Percentiles rank a stretch among this genome's conserved stretches.
Conservation (phyloP, 352 stramenopile genomes). For the Phytopythium oedochilum region DNA sequence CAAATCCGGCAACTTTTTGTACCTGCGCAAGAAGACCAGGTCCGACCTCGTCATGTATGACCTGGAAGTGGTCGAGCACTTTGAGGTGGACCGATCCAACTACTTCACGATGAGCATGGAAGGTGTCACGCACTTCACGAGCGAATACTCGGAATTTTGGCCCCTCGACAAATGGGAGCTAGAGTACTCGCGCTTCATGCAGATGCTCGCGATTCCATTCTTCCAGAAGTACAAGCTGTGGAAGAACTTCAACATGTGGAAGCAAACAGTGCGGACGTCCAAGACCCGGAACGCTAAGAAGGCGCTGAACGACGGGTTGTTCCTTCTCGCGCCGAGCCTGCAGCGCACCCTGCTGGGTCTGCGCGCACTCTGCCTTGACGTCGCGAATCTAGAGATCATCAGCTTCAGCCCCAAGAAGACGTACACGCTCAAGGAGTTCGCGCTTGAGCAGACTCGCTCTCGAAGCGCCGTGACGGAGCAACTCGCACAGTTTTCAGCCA, state of each 20-base stretch:
- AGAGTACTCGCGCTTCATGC: conserved; percentile 89
- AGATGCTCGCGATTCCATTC: conserved; percentile 89
- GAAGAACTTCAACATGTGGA: conserved; percentile 95
- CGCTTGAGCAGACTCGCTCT: conserved; percentile 57
- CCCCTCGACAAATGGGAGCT: conserved; percentile 90
- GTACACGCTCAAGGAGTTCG: conserved; percentile 82
- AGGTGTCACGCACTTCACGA: conserved; percentile 92
- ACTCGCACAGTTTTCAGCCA: conserved; percentile 53
- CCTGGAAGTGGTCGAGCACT: conserved; percentile 80
- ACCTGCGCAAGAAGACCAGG: conserved; percentile 60
- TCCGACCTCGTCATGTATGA: conserved; percentile 79
- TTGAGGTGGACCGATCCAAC: conserved; percentile 72
- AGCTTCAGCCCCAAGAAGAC: conserved; percentile 60
- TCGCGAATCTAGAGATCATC: conserved; percentile 64
- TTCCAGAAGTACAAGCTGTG: conserved; percentile 91
- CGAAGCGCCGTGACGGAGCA: conserved; percentile 48
- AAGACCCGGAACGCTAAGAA: conserved; percentile 89
- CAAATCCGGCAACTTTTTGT: conserved; percentile 77
- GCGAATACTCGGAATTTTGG: conserved; percentile 87
- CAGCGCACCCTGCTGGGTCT: conserved; percentile 77
- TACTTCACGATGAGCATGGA: conserved; percentile 93
- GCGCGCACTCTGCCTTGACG: conserved; percentile 64
- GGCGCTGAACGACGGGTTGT: conserved; percentile 77
- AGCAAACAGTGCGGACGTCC: conserved; percentile 71
- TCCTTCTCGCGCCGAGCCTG: conserved; percentile 85